Conservation (phyloP, 352 stramenopile genomes). For the Globisporangium alternatum region DNA sequence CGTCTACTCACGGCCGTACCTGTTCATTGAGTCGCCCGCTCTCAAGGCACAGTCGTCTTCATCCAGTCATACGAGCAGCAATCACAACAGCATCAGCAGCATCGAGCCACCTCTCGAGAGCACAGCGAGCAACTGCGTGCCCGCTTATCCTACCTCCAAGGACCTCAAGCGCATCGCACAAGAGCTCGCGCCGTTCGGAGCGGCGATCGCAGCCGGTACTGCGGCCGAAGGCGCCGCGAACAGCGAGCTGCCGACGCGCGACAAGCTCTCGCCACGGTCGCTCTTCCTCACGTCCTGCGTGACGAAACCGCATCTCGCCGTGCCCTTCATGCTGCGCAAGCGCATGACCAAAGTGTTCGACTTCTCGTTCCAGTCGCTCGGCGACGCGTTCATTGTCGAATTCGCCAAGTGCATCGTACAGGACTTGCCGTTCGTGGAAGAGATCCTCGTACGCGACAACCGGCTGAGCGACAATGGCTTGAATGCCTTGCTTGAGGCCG, state of each 20-base stretch:
- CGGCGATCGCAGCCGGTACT: slow-evolving; percentile 8
- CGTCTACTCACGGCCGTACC: slow-evolving; percentile 58
- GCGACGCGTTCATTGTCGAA: slow-evolving; percentile 58
- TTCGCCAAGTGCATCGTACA: slow-evolving; percentile 61
- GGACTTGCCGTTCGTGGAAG: slow-evolving; percentile 62
- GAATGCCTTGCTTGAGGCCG: slow-evolving; percentile 49
- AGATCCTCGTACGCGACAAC: slow-evolving; percentile 87
- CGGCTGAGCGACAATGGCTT: slow-evolving; percentile 77
- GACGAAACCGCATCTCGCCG: slow-evolving; percentile 43
- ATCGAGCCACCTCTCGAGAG: background rate
- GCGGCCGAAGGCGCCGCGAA: slow-evolving; percentile 5
- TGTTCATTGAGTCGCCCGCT: slow-evolving; percentile 42
- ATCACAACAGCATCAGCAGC: background rate
- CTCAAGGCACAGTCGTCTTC: background rate
- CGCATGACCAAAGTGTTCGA: slow-evolving; percentile 69
- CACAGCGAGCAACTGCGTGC: slow-evolving; percentile 29
- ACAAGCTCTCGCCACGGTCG: slow-evolving; percentile 61
- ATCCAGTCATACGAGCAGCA: background rate
- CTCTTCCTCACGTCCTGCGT: slow-evolving; percentile 58
- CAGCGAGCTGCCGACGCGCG: slow-evolving; percentile 28
- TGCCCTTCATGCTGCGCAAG: slow-evolving; percentile 63
- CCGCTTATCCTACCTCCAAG: slow-evolving; percentile 37
- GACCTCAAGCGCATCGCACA: slow-evolving; percentile 39
- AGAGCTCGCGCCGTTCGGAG: slow-evolving; percentile 22
- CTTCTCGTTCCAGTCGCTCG: slow-evolving; percentile 81